These are phyloP conservation scores for Candida palmyrensis DNA, from an alignment of 805 yeast genomes.

Conservation along the genomic window DNA sequence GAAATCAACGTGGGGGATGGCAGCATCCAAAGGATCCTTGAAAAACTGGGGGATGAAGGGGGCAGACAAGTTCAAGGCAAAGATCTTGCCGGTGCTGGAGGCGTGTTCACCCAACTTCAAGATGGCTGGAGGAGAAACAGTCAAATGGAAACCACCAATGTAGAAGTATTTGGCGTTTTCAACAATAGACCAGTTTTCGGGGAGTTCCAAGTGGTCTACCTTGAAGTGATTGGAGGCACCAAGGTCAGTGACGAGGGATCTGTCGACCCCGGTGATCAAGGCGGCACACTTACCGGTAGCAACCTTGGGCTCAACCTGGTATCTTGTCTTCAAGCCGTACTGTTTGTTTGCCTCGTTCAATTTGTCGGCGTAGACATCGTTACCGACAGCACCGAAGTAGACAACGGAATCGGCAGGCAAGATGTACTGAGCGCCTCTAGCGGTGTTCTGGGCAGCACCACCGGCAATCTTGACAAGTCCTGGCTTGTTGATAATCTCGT, in stretches of 20 bases:
- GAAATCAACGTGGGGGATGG: slow-evolving; percentile 83
- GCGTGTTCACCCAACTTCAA: slow-evolving; percentile 88
- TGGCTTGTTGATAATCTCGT: slow-evolving; percentile 61
- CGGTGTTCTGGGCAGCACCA: slow-evolving; percentile 99
- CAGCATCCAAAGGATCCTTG: slow-evolving; percentile 80
- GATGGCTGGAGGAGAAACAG: slow-evolving; percentile 96
- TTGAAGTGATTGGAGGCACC: slow-evolving; percentile 98
- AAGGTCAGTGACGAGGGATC: slow-evolving; percentile 93
- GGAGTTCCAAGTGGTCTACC: slow-evolving; percentile 77
- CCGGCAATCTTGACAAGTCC: slow-evolving; percentile 83
- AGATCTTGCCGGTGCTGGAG: slow-evolving; percentile 70
- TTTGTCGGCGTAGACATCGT: slow-evolving; percentile 80
- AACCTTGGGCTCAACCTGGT: slow-evolving; percentile 69
- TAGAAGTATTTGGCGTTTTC: slow-evolving; percentile 78
- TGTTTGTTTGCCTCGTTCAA: slow-evolving; percentile 75
- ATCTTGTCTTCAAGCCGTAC: slow-evolving; percentile 85
- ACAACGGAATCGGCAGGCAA: slow-evolving; percentile 78
- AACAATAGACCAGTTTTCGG: slow-evolving; percentile 86
- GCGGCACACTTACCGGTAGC: slow-evolving; percentile 99
- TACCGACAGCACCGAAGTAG: slow-evolving; percentile 95
- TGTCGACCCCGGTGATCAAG: slow-evolving; percentile 76
- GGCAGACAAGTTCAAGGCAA: slow-evolving; percentile 86
- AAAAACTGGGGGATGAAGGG: slow-evolving; percentile 96
- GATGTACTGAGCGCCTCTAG: slow-evolving; percentile 95
- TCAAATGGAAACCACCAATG: slow-evolving; percentile 98